Conservation (phyloP, 140 eudicot genomes). For the Stevia rebaudiana region DNA sequence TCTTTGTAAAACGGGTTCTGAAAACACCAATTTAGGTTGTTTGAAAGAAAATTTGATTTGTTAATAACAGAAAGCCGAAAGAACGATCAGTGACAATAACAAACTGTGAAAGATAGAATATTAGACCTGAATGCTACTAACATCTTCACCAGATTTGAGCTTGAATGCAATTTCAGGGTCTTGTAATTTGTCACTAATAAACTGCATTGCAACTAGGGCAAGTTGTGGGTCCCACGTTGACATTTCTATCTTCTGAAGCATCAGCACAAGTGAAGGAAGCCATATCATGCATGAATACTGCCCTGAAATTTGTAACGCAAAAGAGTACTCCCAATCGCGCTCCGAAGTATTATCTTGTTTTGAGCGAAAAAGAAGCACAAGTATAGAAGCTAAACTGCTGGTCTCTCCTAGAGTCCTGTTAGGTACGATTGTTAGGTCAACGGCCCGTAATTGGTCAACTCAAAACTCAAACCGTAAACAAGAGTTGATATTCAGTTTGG, state of each 20-base stretch:
- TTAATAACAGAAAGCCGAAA: not conserved
- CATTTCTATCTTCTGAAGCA: conserved; percentile 50
- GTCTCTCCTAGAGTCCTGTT: conserved; percentile 78
- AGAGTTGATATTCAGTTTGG: not conserved
- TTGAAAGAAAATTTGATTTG: too few species aligned
- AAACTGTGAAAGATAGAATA: not conserved
- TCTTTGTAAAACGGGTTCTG: too few species aligned
- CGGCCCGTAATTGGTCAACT: not conserved
- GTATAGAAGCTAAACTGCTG: conserved; percentile 63
- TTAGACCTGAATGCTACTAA: conserved; percentile 57
- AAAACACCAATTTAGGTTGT: too few species aligned
- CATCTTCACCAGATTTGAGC: conserved; percentile 64
- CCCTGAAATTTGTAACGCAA: conserved; percentile 55
- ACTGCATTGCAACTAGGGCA: conserved; percentile 53
- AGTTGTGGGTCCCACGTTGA: conserved; percentile 36
- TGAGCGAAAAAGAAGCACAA: conserved; percentile 66
- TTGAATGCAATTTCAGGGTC: conserved; percentile 81
- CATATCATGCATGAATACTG: conserved; percentile 76
- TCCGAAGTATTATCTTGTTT: conserved; percentile 30
- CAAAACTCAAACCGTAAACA: not conserved
- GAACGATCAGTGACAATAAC: not conserved
- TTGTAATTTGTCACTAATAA: conserved; percentile 55
- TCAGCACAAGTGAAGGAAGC: conserved; percentile 74
- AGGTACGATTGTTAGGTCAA: not conserved
- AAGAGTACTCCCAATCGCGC: conserved; percentile 63